phyloP scores from a whole-genome alignment of 192 early-diverging fungal species.

The Entomortierella lignicola region DNA sequence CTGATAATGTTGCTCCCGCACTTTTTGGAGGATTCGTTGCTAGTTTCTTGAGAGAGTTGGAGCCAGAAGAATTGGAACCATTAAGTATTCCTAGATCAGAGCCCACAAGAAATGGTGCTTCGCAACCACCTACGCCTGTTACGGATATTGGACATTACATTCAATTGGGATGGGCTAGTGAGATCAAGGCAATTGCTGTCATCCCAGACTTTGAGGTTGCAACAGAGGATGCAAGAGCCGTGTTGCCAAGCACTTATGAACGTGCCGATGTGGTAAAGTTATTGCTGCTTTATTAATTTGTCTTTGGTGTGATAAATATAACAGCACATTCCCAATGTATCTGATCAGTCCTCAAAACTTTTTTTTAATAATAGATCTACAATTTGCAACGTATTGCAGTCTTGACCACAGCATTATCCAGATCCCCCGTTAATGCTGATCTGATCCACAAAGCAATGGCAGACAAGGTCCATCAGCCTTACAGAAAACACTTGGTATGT shows the following conservation, averaged over 20 bases:
- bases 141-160: constrained; percentile 77
- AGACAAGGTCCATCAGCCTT: constrained; percentile 97
- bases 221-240: constrained; percentile 91
- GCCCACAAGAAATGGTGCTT: constrained; percentile 46
- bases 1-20: constrained; percentile 96
- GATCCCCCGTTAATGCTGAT: constrained; percentile 76
- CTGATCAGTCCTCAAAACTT: neutral
- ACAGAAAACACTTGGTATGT: constrained; percentile 88
- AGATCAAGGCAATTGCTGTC: constrained; percentile 80
- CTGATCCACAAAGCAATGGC: constrained; percentile 93
- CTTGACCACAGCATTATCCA: constrained; percentile 84
- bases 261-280: constrained; percentile 81
- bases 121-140: constrained; percentile 64
- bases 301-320: neutral
- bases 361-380: constrained; percentile 64
- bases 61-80: constrained; percentile 57
- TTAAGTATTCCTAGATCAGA: constrained; percentile 62
- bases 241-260: constrained; percentile 81
- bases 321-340: neutral
- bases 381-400: constrained; percentile 97
- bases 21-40: constrained; percentile 96
- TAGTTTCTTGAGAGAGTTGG: constrained; percentile 78
- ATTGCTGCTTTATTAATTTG: neutral
- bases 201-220: constrained; percentile 94
- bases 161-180: constrained; percentile 71